Conservation (phyloP, 2,329 filamentous ascomycete genomes). For the Fusarium xyrophilum region DNA sequence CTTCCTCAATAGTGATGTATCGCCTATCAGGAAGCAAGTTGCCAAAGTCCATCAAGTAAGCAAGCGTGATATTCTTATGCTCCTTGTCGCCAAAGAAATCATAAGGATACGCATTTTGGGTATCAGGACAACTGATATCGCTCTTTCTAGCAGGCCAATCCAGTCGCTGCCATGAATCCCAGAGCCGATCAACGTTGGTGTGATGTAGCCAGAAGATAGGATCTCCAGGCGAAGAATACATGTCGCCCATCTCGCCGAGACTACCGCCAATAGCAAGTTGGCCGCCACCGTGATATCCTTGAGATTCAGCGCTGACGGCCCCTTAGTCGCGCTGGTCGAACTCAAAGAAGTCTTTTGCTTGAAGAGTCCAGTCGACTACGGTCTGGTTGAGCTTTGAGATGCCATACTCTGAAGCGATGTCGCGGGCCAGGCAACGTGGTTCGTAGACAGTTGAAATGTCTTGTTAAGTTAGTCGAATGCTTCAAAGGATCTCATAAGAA, state of each 20-base stretch:
- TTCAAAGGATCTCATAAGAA: fast-evolving
- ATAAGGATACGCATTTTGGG: background rate
- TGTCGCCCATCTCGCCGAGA: background rate
- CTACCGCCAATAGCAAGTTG: background rate
- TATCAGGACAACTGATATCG: background rate
- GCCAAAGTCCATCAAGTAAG: background rate
- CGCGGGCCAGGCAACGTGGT: background rate
- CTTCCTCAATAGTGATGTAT: background rate
- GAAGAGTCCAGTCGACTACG: background rate
- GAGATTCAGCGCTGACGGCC: background rate
- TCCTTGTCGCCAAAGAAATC: fast-evolving
- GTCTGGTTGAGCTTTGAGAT: background rate
- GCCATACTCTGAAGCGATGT: background rate
- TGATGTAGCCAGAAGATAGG: background rate
- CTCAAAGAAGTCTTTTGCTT: background rate
- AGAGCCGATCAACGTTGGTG: background rate
- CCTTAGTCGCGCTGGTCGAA: background rate
- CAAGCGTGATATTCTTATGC: background rate
- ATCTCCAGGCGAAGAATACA: background rate
- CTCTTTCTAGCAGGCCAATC: background rate
- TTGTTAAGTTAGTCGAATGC: fast-evolving
- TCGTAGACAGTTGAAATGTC: background rate
- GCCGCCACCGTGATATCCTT: background rate
- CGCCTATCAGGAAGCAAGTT: background rate
- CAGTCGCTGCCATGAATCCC: background rate